Evolutionary conservation across 352 stramenopile species (phyloP), one percentile per base, ranked within the genome.

Genomic region (Aphanomyces invadans): DNA sequence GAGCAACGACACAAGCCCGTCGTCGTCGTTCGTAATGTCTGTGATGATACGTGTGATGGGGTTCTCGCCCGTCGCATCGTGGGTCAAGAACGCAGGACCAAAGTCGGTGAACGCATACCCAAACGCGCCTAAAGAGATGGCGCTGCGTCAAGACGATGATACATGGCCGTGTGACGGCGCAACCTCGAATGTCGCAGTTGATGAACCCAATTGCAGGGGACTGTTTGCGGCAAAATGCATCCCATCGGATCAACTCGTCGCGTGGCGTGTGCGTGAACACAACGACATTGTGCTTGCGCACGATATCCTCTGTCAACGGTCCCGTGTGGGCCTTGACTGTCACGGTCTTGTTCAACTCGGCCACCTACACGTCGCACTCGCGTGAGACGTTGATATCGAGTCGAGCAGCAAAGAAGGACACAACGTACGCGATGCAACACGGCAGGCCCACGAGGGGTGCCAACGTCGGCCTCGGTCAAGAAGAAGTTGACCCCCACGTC

Each of bases 401-500:
- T 36, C 38, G 2, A 12, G 28, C 11, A 52, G 42, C 38, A 44
- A 11, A 44, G 36, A 42, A 23, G 62, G 25, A 71, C 15, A 23
- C 5, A 19, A 26, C 17, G 12, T 33, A 74, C 65, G 57, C 88
- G 89, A 75, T 92, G 81, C 25, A 78, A 71, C 48, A 87, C 81
- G 1, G 80, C 81, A 1, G 66, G 48, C 3, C 82, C 84, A 25
- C 86, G 79, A 7, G 87, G 82, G 17, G 80, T 69, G 9, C 85
- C 86, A 12, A 95, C 76, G 64, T 95, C 84, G 36, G 83, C 61
- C 71, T 96, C 86, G 42, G 76, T 80, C 17, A 97, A 71, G 69
- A 97, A 98, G 64, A 97, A 98, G 69, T 98, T 98, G n/a, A 71
- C 71, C 28, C 92, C 92, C n/a, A 96, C 71, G 71, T 97, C 91